Base-by-base conservation (phyloP, 1,284 basidiomycete species). In the Irpex sp. region DNA sequence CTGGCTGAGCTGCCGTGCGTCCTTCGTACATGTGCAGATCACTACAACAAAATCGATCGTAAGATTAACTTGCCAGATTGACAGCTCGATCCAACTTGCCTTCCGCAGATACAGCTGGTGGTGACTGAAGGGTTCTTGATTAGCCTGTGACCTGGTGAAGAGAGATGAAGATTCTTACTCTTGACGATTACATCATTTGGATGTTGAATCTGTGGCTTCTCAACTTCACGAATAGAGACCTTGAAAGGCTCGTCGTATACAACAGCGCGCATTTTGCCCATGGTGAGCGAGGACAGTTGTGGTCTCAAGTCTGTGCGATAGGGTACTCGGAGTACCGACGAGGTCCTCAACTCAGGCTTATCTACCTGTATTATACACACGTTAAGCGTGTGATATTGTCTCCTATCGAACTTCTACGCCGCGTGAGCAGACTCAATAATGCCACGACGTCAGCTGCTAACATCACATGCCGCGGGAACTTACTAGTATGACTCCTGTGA, bases 1-100 rank as follows among this genome's bases (percentile, higher is more conserved):
- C 82, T 38, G 79, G 64, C 66, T 82, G 66, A 1, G 82, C 82
- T 15, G 75, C 79, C 1, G 82, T 84, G 63, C 82, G 81, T 9
- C 82, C 83, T 72, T 85, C 81, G 68, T 84, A 84, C 81, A 83
- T 84, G 64, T 84, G 81, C 61, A 84, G 67, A 65, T 84, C 82
- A 58, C 81, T 82, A 56, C 26, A 57, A 67, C 59, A 60, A 19
- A 51, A 40, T 19, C 34, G 17, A 44, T 31, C 26, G 13, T 62
- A 7, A 58, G 38, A n/a, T 15, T 6, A 34, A n/a, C 36, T 7
- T 44, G 2, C 48, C 34, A 58, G 15, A 48, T 3, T 49, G 56
- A 58, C 34, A n/a, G 47, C 9, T n/a, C 5, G 6, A 8, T 36
- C 1, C 26, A 5, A 56, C 51, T 7, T 44, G 79, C 80, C 81